Evolutionary conservation across 2,329 filamentous ascomycete species (phyloP).

Genomic region (Fusarium paranaense): DNA sequence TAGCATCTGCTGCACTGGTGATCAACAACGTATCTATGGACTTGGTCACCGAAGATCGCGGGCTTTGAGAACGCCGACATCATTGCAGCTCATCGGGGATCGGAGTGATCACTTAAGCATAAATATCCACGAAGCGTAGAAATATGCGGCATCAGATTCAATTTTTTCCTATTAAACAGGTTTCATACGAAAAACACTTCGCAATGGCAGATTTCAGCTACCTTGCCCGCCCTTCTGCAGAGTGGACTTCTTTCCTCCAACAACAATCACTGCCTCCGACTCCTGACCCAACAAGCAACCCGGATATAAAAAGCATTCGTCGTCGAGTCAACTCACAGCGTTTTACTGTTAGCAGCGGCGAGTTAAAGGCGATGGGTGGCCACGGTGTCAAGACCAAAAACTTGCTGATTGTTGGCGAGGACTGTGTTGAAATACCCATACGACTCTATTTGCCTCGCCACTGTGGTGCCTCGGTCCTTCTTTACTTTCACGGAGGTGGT

Average conservation of each 20-base stretch:
- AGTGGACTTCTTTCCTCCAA: background rate
- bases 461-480: background rate
- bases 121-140: background rate
- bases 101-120: background rate
- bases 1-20: background rate
- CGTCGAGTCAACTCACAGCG: background rate
- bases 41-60: background rate
- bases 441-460: background rate
- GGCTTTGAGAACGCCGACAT: background rate
- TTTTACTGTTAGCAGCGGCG: background rate
- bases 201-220: background rate
- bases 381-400: background rate
- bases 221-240: background rate
- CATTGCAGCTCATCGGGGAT: background rate
- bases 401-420: background rate
- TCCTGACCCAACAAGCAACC: background rate
- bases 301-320: background rate
- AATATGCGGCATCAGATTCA: background rate
- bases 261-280: background rate
- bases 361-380: background rate
- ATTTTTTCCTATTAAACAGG: background rate
- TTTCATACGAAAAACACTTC: background rate
- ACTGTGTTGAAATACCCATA: background rate
- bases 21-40: background rate
- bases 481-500: background rate